These are phyloP conservation scores for Pittosporum tobira DNA, from an alignment of 129 eudicot species.

Conservation along the genomic window DNA sequence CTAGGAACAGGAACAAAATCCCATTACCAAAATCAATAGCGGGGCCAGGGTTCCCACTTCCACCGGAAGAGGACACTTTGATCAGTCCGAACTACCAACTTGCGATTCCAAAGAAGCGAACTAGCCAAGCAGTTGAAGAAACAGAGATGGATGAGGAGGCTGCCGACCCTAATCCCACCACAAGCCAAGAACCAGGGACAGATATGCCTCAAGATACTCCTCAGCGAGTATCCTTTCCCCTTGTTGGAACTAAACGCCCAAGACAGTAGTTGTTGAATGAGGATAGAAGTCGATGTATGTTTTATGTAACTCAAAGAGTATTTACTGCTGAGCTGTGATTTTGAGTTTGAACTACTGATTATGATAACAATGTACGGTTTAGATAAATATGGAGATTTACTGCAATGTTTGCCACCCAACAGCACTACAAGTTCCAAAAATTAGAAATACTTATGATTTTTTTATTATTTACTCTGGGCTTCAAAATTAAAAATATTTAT, in stretches of 20 bases:
- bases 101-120: slow-evolving; percentile 44
- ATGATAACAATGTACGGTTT: too few species aligned
- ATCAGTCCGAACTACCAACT: slow-evolving; percentile 80
- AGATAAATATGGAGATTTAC: too few species aligned
- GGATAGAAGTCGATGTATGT: too few species aligned
- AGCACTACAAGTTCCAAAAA: too few species aligned
- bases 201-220: slow-evolving; percentile 47
- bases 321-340: too few species aligned
- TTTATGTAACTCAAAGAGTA: too few species aligned
- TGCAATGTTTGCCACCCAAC: too few species aligned
- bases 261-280: too few species aligned
- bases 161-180: slow-evolving; percentile 40
- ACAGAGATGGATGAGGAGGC: slow-evolving; percentile 65
- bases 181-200: slow-evolving; percentile 43
- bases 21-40: slow-evolving; percentile 56
- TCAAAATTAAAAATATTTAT: too few species aligned
- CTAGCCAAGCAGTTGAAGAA: slow-evolving; percentile 54
- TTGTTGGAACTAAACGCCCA: slow-evolving; percentile 71
- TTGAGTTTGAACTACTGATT: too few species aligned
- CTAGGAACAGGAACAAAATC: slow-evolving; percentile 70
- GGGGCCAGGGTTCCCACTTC: slow-evolving; percentile 55
- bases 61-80: slow-evolving; percentile 73
- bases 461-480: too few species aligned
- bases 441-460: too few species aligned
- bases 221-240: slow-evolving; percentile 72